Evolutionary conservation across 1,284 basidiomycete species (phyloP).

Genomic region (Ceratobasidium sp.): DNA sequence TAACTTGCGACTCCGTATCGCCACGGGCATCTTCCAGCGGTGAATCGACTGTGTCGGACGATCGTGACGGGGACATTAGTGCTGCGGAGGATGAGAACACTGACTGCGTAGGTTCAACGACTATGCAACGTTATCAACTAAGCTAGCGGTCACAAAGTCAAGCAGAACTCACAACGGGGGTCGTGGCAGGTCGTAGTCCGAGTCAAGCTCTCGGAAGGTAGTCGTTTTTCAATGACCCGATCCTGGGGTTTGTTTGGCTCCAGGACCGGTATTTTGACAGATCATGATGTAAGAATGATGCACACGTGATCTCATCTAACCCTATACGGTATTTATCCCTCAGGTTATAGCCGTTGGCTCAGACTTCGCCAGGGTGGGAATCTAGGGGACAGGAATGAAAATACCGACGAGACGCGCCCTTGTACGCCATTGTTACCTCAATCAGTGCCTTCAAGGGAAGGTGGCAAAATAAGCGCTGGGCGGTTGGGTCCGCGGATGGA

Average conservation of each 20-base stretch:
- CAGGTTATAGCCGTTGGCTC: too few species aligned
- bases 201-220: background rate
- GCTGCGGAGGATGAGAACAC: background rate
- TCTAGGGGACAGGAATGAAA: too few species aligned
- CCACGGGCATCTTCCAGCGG: background rate
- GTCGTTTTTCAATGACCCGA: background rate
- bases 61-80: background rate
- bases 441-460: background rate
- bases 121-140: too few species aligned
- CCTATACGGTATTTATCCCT: too few species aligned
- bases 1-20: constrained; percentile 16
- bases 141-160: too few species aligned
- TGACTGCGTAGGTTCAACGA: too few species aligned
- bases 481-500: constrained; percentile 26
- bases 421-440: background rate
- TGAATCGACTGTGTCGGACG: background rate
- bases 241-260: background rate
- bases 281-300: too few species aligned
- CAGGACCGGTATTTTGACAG: background rate
- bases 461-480: background rate
- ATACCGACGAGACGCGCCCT: background rate
- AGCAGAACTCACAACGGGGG: background rate
- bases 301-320: too few species aligned
- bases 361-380: too few species aligned
- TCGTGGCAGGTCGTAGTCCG: background rate